A percentile compares a stretch with the other conserved stretches of the same genome.
phyloP scores from a whole-genome alignment of 2,329 filamentous ascomycete species.

The Cordyceps cateniannulata region DNA sequence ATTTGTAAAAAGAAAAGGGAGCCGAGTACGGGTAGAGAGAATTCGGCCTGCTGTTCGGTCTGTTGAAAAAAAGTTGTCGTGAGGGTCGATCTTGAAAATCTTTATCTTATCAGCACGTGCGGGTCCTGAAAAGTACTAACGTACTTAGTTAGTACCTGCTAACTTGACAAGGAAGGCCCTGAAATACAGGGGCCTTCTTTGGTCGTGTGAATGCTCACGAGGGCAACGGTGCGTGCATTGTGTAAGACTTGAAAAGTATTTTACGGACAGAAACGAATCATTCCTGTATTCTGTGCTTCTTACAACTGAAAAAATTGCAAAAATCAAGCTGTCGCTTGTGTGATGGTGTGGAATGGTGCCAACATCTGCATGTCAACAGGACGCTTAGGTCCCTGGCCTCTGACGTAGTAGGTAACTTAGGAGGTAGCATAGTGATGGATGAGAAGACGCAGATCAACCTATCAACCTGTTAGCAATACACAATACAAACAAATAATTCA shows the following conservation, averaged over 20 bases:
- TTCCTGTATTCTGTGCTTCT: too few relatives aligned
- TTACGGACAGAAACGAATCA: neutral
- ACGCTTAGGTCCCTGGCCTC: too few relatives aligned
- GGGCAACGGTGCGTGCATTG: neutral
- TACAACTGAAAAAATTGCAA: too few relatives aligned
- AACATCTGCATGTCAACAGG: too few relatives aligned
- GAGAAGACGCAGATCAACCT: neutral
- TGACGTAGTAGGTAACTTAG: too few relatives aligned
- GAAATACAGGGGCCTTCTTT: neutral
- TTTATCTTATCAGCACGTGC: conserved; percentile 36
- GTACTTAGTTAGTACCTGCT: neutral
- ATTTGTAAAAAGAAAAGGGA: neutral
- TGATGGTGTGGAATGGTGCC: too few relatives aligned
- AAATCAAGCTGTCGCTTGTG: too few relatives aligned
- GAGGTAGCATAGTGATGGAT: too few relatives aligned
- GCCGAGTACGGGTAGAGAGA: conserved; percentile 6
- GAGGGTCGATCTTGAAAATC: conserved; percentile 1
- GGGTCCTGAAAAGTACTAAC: conserved; percentile 38
- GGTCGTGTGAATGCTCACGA: neutral
- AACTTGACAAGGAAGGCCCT: neutral
- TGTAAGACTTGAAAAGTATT: too few relatives aligned
- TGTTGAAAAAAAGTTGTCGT: conserved; percentile 1
- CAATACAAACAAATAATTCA: neutral
- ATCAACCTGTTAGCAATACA: neutral
- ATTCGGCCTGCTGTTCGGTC: conserved; percentile 6